phyloP scores from a whole-genome alignment of 768 basidiomycete genomes.

The Naganishia vaughanmartiniae region DNA sequence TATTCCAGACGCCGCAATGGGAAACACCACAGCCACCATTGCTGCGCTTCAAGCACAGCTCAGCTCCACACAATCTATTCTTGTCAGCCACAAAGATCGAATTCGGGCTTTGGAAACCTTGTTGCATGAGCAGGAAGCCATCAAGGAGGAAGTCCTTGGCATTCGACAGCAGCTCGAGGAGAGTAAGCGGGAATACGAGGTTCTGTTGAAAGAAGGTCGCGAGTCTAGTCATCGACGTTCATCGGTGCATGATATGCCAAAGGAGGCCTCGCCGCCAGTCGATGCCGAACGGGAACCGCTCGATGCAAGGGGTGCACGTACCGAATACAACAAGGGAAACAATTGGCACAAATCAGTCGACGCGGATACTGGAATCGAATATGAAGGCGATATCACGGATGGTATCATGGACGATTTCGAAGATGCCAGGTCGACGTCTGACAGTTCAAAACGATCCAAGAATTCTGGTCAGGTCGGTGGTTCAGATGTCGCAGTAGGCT shows the following conservation, averaged over 20 bases:
- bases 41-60: conserved; percentile 77
- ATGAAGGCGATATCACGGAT: conserved; percentile 30
- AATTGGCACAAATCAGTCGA: conserved; percentile 8
- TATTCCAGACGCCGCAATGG: conserved; percentile 44
- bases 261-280: background rate
- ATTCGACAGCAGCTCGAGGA: conserved; percentile 65
- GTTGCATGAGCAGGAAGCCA: conserved; percentile 75
- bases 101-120: conserved; percentile 73
- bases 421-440: conserved; percentile 21
- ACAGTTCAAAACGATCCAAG: background rate
- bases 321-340: background rate
- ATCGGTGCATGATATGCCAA: conserved; percentile 55
- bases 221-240: conserved; percentile 36
- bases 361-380: conserved; percentile 14
- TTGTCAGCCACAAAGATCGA: conserved; percentile 75
- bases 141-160: conserved; percentile 71
- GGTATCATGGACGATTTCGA: conserved; percentile 21
- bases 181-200: conserved; percentile 59
- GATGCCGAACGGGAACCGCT: conserved; percentile 49
- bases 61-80: conserved; percentile 73
- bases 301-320: background rate
- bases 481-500: conserved; percentile 1
- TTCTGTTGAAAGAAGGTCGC: conserved; percentile 40
- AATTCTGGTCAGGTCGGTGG: background rate
- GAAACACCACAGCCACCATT: conserved; percentile 53